These are phyloP conservation scores for Dipteronia sinensis DNA, from an alignment of 345 rosid species.

Conservation along the genomic window DNA sequence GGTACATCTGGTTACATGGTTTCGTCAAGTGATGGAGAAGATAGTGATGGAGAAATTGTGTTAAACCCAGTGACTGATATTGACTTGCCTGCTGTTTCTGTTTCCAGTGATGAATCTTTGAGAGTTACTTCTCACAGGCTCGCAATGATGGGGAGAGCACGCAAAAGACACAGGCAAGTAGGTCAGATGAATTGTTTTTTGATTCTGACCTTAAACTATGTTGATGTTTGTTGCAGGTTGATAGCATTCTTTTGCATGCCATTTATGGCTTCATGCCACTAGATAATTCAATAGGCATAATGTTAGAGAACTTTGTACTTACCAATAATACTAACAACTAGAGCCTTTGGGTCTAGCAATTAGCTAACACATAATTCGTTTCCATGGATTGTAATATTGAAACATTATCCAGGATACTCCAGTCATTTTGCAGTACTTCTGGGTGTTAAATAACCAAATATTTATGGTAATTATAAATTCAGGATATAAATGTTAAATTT, in stretches of 20 bases:
- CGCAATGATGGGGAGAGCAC: conserved; percentile 58
- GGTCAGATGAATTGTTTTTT: not conserved
- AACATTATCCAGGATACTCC: not conserved
- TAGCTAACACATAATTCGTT: too few species aligned
- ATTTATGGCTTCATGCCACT: not conserved
- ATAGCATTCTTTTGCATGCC: not conserved
- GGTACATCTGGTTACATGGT: conserved; percentile 32
- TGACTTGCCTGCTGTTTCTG: conserved; percentile 51
- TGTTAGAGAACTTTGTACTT: too few species aligned
- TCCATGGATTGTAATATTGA: too few species aligned
- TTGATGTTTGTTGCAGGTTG: conserved; percentile 1
- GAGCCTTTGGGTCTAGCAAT: too few species aligned
- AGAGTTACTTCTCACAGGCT: conserved; percentile 62
- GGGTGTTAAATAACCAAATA: not conserved
- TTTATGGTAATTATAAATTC: not conserved
- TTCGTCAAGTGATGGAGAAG: conserved; percentile 88
- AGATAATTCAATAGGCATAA: too few species aligned
- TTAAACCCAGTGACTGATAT: conserved; percentile 53
- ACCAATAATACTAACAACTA: too few species aligned
- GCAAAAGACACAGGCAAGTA: conserved; percentile 62
- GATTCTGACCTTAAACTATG: not conserved
- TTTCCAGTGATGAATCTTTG: conserved; percentile 54
- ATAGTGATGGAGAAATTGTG: conserved; percentile 66
- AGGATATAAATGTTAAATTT: not conserved
- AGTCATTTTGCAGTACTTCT: not conserved